Base-by-base conservation (phyloP, 2,329 filamentous ascomycete species). In the Colletotrichum chrysophilum region DNA sequence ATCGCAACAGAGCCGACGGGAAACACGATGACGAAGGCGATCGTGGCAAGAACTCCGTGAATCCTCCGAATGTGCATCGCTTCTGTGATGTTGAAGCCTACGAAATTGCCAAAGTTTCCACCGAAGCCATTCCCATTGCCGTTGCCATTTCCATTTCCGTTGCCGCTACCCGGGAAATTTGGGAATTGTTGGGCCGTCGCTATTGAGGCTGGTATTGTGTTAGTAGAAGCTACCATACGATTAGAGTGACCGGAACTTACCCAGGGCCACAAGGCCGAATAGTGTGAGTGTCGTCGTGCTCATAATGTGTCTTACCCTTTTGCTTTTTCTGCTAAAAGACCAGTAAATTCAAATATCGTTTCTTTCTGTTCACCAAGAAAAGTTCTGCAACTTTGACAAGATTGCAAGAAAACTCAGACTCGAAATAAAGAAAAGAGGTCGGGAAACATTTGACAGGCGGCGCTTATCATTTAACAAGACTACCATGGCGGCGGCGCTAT, bases 1-100 rank as follows among this genome's bases (percentile, higher is more conserved):
- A 89, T 81, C 28, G 87, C 52, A 60, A 88, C 83, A 3, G 86
- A 82, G 62, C 87, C 87, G 21, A 86, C 66, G 3, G 87, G 88
- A 77, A 89, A 88, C 21, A 89, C 77, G 24, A 85, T 78, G 13
- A 85, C 85, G 71, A 89, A 85, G 30, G 85, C 84, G 7, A 87
- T 21, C 10, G 83, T 79, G 8, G 84, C 86, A 6, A 89, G 77
- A 34, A 85, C 81, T 16, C 87, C 87, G 80, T 89, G 87, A 32
- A 84, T 78, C 6, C 78, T 82, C 30, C 86, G 83, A 60, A 82
- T 82, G 70, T 78, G 77, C 43, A 78, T 77, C n/a, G 83, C 82
- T 7, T 71, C 38, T 2, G 77, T 38, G 58, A 83, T 71, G 68
- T 82, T 81, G 78, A 85, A 82, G 64, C 79, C 79, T 9, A 75